Evolutionary conservation across 768 basidiomycete species (phyloP).

Genomic region (Boletellus emodensis): DNA sequence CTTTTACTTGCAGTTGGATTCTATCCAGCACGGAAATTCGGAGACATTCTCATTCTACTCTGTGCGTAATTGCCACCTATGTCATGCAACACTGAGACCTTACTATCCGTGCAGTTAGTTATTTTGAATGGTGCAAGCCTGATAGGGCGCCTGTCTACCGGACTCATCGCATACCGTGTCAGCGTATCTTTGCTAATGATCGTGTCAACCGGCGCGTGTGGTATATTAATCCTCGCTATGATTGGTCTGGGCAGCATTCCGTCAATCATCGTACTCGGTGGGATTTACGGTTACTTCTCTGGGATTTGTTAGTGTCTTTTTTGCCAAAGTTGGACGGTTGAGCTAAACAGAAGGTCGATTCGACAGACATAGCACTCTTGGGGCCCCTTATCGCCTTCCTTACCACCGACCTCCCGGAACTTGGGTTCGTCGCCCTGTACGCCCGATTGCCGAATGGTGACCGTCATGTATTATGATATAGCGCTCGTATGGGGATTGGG

Average conservation of each 20-base stretch:
- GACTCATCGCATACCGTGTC: constrained; percentile 34
- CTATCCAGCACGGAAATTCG: constrained; percentile 44
- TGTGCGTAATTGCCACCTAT: constrained; percentile 25
- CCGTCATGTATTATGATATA: not conserved
- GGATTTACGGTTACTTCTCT: constrained; percentile 44
- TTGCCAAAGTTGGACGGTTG: not conserved
- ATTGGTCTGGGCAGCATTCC: constrained; percentile 35
- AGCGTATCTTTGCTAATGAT: constrained; percentile 44
- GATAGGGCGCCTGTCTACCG: constrained; percentile 46
- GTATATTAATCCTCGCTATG: constrained; percentile 40
- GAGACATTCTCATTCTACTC: constrained; percentile 50
- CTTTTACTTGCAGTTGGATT: constrained; percentile 55
- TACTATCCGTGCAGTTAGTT: constrained; percentile 13
- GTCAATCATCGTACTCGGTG: constrained; percentile 36
- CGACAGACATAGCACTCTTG: constrained; percentile 32
- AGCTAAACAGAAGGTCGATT: too few species aligned
- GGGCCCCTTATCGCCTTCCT: constrained; percentile 40
- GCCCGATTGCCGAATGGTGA: not conserved
- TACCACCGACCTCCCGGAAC: constrained; percentile 37
- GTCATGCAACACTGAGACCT: not conserved
- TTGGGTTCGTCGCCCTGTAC: constrained; percentile 32
- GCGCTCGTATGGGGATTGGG: too few species aligned
- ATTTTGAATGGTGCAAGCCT: constrained; percentile 50
- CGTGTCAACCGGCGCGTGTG: constrained; percentile 29
- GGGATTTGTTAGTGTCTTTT: constrained; percentile 34